Percentiles rank a stretch among this genome's conserved stretches.
Evolutionary conservation across 225 moss, liverwort and hornwort species (phyloP).

Genomic region (Thuidium tamariscinum): DNA sequence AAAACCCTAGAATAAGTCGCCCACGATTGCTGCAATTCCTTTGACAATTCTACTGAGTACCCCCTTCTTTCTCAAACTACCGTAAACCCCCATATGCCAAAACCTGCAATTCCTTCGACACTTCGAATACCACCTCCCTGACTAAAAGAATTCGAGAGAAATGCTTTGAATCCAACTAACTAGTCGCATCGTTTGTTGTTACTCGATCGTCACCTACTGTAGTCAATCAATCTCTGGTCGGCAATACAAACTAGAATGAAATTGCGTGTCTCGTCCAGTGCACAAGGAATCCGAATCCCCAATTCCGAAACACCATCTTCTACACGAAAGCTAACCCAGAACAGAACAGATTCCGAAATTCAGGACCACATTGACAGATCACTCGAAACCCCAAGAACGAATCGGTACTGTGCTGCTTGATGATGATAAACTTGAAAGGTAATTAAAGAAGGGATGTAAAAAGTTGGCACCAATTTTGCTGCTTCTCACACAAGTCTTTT

Average conservation of each 20-base stretch:
- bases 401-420: background rate
- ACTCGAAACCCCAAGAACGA: background rate
- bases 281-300: background rate
- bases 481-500: background rate
- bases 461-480: background rate
- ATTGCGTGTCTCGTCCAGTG: background rate
- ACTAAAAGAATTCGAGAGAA: background rate
- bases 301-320: background rate
- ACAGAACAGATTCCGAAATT: background rate
- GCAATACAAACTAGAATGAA: background rate
- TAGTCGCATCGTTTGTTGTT: background rate
- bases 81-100: background rate
- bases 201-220: background rate
- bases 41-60: background rate
- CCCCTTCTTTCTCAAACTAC: background rate
- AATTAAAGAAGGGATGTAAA: background rate
- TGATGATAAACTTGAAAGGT: background rate
- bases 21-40: background rate
- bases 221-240: background rate
- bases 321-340: background rate
- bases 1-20: background rate
- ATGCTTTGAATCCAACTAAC: background rate
- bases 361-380: background rate
- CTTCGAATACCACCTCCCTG: background rate
- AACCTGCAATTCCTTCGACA: background rate